Conservation (phyloP, 140 eudicot species). For the Cichorium intybus region DNA sequence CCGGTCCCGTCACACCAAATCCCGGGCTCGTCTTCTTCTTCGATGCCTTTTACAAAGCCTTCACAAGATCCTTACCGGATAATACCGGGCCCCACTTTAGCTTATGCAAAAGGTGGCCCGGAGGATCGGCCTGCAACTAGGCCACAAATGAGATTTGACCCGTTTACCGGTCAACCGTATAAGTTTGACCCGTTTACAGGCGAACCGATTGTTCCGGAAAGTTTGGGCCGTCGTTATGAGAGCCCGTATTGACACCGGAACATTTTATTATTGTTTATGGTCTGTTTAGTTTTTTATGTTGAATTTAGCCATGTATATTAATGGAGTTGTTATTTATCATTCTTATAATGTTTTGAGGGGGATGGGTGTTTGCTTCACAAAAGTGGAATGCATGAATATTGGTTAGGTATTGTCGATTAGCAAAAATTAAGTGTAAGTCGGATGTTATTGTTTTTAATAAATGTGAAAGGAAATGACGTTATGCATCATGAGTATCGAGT, state of each 20-base stretch:
- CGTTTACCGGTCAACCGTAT: constrained; percentile 87
- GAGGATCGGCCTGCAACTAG: constrained; percentile 41
- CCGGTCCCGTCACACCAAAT: constrained; percentile 38
- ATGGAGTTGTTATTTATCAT: constrained; percentile 14
- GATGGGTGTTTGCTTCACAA: background rate
- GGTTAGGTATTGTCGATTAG: background rate
- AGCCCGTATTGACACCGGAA: constrained; percentile 31
- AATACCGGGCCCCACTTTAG: constrained; percentile 30
- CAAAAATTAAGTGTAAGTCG: background rate
- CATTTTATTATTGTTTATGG: constrained; percentile 6
- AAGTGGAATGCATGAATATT: too few species aligned
- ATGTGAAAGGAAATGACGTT: too few species aligned
- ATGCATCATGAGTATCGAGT: too few species aligned
- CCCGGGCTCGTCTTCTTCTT: constrained; percentile 26
- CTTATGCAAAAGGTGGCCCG: constrained; percentile 25
- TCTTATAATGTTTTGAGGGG: background rate
- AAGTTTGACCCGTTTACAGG: constrained; percentile 96
- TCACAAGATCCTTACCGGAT: constrained; percentile 33
- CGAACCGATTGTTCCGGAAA: constrained; percentile 71
- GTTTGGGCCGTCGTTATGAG: constrained; percentile 26
- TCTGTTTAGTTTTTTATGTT: constrained; percentile 1
- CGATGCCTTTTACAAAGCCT: constrained; percentile 28
- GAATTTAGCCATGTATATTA: constrained; percentile 32
- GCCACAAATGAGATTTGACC: constrained; percentile 82
- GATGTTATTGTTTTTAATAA: too few species aligned